Conservation (phyloP, 2,329 filamentous ascomycete genomes). For the Alternaria ventricosa region DNA sequence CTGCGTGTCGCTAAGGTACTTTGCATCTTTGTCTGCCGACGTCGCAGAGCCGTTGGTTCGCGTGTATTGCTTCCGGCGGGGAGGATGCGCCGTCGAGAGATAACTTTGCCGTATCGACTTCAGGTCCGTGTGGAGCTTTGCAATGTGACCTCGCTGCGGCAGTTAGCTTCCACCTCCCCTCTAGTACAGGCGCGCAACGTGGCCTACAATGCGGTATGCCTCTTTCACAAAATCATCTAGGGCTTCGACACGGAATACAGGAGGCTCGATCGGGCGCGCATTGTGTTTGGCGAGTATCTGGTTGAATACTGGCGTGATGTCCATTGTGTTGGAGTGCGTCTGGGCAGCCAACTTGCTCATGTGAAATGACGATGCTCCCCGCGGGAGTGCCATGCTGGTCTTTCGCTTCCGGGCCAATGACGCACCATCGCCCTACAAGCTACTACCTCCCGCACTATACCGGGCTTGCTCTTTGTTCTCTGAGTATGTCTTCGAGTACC, state of each 20-base stretch:
- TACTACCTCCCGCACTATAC: not conserved
- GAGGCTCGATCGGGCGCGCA: slow-evolving; percentile 58
- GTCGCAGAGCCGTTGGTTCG: slow-evolving; percentile 36
- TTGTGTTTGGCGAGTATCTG: slow-evolving; percentile 68
- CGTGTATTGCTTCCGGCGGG: slow-evolving; percentile 58
- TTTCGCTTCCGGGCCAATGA: slow-evolving; percentile 32
- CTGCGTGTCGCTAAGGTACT: slow-evolving; percentile 77
- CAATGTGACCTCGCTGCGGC: slow-evolving; percentile 80
- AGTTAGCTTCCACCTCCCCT: slow-evolving; percentile 30
- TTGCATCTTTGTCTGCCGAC: slow-evolving; percentile 53
- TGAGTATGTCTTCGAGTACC: not conserved
- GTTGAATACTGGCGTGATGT: slow-evolving; percentile 74
- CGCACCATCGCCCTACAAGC: slow-evolving; percentile 2
- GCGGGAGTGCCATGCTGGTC: slow-evolving; percentile 26
- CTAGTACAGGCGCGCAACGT: slow-evolving; percentile 24
- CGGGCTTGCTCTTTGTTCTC: not conserved
- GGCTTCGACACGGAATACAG: slow-evolving; percentile 48
- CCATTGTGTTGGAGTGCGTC: slow-evolving; percentile 43
- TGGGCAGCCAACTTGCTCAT: slow-evolving; percentile 15
- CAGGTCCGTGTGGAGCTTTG: slow-evolving; percentile 79
- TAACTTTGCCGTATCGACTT: slow-evolving; percentile 86
- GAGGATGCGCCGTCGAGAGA: slow-evolving; percentile 78
- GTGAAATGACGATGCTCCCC: slow-evolving; percentile 35
- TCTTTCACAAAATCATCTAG: slow-evolving; percentile 92
- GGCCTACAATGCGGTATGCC: slow-evolving; percentile 84